phyloP scores from a whole-genome alignment of 78 protist species.

The Dictyostelium firmibasis region DNA sequence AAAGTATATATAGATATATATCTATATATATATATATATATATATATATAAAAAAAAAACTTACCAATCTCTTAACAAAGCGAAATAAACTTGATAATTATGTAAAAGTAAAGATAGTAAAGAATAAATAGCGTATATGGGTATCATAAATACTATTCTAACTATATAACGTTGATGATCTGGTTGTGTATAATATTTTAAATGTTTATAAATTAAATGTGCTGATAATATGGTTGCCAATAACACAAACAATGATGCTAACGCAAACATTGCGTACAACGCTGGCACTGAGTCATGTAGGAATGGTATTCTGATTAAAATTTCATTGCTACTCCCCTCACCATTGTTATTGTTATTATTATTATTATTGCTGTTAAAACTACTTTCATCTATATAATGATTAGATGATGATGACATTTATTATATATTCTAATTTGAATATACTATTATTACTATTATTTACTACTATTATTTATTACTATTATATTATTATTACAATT shows the following conservation, averaged over 20 bases:
- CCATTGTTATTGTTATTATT: background rate
- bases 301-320: conserved; percentile 30
- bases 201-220: conserved; percentile 27
- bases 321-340: background rate
- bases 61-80: conserved; percentile 30
- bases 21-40: too few relatives aligned
- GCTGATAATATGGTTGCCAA: conserved; percentile 46
- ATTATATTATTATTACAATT: background rate
- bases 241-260: conserved; percentile 56
- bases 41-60: background rate
- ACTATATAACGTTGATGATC: conserved; percentile 55
- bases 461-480: too few relatives aligned
- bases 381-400: background rate
- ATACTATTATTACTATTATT: background rate
- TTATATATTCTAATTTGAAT: background rate
- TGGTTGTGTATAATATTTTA: conserved; percentile 35
- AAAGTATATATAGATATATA: background rate
- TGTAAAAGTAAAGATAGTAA: background rate
- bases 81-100: conserved; percentile 18
- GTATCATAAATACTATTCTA: conserved; percentile 41
- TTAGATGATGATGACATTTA: background rate
- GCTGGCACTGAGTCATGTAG: conserved; percentile 38
- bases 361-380: background rate
- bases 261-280: conserved; percentile 55
- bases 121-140: conserved; percentile 14